Base-by-base conservation (phyloP, 139 green algal species). In the Chlamydomonas sphaeroides region DNA sequence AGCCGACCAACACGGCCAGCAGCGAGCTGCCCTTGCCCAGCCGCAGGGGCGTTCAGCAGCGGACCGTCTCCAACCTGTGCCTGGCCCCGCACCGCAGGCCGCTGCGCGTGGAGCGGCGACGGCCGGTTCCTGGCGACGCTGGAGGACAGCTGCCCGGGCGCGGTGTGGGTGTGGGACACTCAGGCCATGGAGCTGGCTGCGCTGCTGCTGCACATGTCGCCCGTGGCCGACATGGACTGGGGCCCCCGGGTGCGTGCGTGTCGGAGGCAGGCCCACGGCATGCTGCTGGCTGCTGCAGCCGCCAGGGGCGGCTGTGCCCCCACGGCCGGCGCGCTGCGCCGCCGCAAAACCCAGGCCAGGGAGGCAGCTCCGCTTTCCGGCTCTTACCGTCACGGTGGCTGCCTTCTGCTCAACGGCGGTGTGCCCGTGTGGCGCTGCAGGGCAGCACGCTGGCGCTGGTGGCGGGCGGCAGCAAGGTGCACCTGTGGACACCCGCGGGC, bases 81-180 rank as follows among this genome's bases (percentile, higher is more conserved):
- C 14, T 11, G 33, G 8, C 33, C 28, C 33, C 33, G 35, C n/a
- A n/a, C n/a, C n/a, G n/a, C 80, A 89, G 82, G 84, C 42, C 78
- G 65, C 20, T 65, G 82, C 21, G 14, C 32, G 0, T 98, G 93
- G 93, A 96, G 91, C 79, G 57, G 81, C 3, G 89, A 93, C 61
- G 93, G 93, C 33, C 73, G 65, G 7, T 96, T 91, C 88, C 76
- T 98, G 32, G 89, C 89, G 23, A 97, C 92, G 7, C 41, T 85
- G 36, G 95, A 96, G 79, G 95, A 97, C 51, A 94, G 92, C 86
- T 89, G 90, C 90, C 85, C 90, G 3, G 68, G 41, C 15, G 81
- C 79, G 15, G 84, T 95, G 61, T 98, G 95, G 95, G 71, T 98
- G 21, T 98, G 95, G 95, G 89, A 95, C 79, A 85, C 93, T 36